Evolutionary conservation across 768 basidiomycete genomes (phyloP).

Genomic region (Russula virescens): DNA sequence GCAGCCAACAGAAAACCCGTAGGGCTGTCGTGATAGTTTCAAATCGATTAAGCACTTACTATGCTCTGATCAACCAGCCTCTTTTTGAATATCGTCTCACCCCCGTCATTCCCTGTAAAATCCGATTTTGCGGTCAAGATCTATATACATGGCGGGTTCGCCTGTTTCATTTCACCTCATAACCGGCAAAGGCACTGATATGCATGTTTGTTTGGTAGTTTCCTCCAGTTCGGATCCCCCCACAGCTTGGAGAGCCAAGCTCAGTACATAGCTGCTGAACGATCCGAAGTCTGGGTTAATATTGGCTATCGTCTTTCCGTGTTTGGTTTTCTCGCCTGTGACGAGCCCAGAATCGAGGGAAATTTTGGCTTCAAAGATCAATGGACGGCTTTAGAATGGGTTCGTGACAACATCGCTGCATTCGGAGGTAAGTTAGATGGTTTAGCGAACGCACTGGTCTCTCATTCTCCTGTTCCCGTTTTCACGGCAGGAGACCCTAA

Average conservation of each 20-base stretch:
- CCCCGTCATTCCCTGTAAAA: conserved; percentile 45
- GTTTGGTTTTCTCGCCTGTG: conserved; percentile 69
- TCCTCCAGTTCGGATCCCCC: conserved; percentile 74
- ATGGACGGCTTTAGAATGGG: conserved; percentile 72
- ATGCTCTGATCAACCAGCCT: conserved; percentile 35
- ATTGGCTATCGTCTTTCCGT: conserved; percentile 72
- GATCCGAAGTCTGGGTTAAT: conserved; percentile 69
- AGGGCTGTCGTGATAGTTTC: conserved; percentile 17
- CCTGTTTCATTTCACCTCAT: background rate
- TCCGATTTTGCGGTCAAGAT: conserved; percentile 56
- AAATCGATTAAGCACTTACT: background rate
- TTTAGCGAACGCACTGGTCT: background rate
- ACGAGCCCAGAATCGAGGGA: conserved; percentile 53
- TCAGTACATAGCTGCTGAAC: conserved; percentile 58
- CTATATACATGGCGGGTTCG: conserved; percentile 73
- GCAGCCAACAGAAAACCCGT: conserved; percentile 68
- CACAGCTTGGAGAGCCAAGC: conserved; percentile 56
- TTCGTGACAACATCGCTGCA: conserved; percentile 55
- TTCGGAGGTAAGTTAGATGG: conserved; percentile 55
- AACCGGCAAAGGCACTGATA: background rate
- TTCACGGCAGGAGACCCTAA: conserved; percentile 47
- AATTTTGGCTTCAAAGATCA: conserved; percentile 86
- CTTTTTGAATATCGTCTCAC: conserved; percentile 60
- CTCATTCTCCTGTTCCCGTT: background rate
- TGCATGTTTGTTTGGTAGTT: conserved; percentile 36